Evolutionary conservation across 331 rosid genomes (phyloP).

Genomic region (Malus hybrid): DNA sequence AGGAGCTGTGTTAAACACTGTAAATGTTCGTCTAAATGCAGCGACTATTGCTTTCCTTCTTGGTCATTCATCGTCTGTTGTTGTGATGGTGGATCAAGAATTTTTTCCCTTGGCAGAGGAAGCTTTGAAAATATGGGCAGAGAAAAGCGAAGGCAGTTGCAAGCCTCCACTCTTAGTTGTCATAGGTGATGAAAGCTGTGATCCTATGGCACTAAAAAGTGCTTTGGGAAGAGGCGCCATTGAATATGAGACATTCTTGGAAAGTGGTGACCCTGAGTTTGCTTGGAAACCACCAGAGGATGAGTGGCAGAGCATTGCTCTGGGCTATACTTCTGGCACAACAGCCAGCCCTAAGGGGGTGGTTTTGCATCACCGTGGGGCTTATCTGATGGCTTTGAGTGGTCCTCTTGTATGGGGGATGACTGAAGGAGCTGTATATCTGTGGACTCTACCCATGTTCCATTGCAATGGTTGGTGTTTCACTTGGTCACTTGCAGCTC

Average conservation of each 20-base stretch:
- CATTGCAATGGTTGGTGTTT: conserved; percentile 99
- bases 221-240: conserved; percentile 58
- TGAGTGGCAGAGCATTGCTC: conserved; percentile 94
- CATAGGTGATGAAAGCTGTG: conserved; percentile 66
- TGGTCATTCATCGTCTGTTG: conserved; percentile 57
- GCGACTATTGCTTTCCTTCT: conserved; percentile 68
- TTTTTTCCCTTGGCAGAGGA: conserved; percentile 61
- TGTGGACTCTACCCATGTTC: conserved; percentile 96
- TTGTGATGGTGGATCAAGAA: conserved; percentile 79
- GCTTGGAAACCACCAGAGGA: conserved; percentile 83
- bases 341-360: conserved; percentile 96
- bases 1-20: conserved; percentile 77
- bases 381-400: conserved; percentile 75
- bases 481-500: conserved; percentile 82
- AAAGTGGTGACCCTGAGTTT: conserved; percentile 66
- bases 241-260: conserved; percentile 69
- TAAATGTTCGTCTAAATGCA: conserved; percentile 75
- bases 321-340: conserved; percentile 93
- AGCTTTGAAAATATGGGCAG: conserved; percentile 62
- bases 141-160: conserved; percentile 31
- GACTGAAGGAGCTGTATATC: conserved; percentile 80
- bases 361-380: conserved; percentile 86
- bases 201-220: conserved; percentile 37
- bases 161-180: conserved; percentile 59
- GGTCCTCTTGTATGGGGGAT: conserved; percentile 79